A percentile compares a stretch with the other conserved stretches of the same genome.
Evolutionary conservation across 2,329 filamentous ascomycete genomes (phyloP).

Genomic region (Alternaria panax): DNA sequence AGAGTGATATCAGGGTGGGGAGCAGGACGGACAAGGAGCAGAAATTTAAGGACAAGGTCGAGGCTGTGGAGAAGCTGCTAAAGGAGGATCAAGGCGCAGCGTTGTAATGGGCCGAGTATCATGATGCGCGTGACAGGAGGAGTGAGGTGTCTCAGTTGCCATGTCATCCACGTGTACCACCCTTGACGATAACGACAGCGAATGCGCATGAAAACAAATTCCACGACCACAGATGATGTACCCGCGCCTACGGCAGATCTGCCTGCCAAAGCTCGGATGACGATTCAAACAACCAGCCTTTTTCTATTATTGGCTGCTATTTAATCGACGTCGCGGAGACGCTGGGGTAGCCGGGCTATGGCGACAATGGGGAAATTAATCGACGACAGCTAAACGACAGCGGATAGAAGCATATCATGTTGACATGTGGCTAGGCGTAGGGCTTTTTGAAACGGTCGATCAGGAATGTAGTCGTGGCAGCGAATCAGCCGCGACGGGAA

Average conservation of each 20-base stretch:
- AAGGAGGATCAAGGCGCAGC: constrained; percentile 36
- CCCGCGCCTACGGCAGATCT: constrained; percentile 9
- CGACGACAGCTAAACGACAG: constrained; percentile 3
- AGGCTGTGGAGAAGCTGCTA: constrained; percentile 63
- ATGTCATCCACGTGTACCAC: constrained; percentile 9
- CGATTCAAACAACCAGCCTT: constrained; percentile 19
- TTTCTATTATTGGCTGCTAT: constrained; percentile 29
- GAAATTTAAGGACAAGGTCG: constrained; percentile 80
- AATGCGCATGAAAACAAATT: constrained; percentile 14
- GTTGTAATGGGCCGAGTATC: constrained; percentile 1
- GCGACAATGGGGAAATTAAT: constrained; percentile 7
- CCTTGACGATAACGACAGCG: neutral
- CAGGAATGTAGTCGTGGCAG: neutral
- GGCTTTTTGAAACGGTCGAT: constrained; percentile 12
- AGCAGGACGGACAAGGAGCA: constrained; percentile 88
- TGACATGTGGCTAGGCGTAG: constrained; percentile 4
- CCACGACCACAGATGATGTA: constrained; percentile 4
- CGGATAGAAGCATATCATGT: constrained; percentile 7
- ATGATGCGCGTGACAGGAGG: constrained; percentile 5
- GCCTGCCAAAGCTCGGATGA: constrained; percentile 7
- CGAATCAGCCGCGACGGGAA: constrained; percentile 5
- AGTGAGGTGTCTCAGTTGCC: constrained; percentile 18
- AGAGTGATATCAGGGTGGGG: constrained; percentile 87
- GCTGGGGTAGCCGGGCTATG: constrained; percentile 13
- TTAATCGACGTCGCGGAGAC: constrained; percentile 10